Percentiles rank a stretch among this genome's conserved stretches.
These are phyloP conservation scores for Pontederia paniculata DNA, from an alignment of 176 grass and related monocot species.

Conservation along the genomic window DNA sequence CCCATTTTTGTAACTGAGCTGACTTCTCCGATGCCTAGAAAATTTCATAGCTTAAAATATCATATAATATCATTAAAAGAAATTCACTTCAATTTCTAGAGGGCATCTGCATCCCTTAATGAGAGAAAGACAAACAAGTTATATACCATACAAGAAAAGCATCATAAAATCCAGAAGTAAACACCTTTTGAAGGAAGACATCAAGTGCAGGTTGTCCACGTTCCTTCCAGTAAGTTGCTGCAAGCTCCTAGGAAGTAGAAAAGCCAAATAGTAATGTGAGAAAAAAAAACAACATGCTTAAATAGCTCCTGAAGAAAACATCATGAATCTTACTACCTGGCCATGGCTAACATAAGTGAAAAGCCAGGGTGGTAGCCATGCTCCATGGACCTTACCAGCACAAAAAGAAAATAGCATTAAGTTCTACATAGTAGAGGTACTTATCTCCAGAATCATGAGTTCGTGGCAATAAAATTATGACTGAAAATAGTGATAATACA, in stretches of 20 bases:
- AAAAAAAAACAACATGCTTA: conserved; percentile 17
- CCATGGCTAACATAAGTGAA: conserved; percentile 32
- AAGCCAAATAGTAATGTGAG: conserved; percentile 6
- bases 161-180: conserved; percentile 6
- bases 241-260: conserved; percentile 37
- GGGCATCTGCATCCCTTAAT: conserved; percentile 16
- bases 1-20: conserved; percentile 56
- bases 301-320: neutral
- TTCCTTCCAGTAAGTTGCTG: conserved; percentile 68
- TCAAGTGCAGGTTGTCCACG: conserved; percentile 50
- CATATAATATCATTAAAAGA: neutral
- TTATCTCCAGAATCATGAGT: neutral
- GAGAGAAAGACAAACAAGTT: conserved; percentile 10
- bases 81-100: neutral
- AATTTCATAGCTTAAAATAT: neutral
- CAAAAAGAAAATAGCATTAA: neutral
- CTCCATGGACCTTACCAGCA: conserved; percentile 47
- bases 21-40: conserved; percentile 64
- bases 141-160: neutral
- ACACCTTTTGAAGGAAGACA: conserved; percentile 57
- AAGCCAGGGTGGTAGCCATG: conserved; percentile 91
- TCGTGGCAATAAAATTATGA: neutral
- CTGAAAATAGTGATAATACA: neutral
- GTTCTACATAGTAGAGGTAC: neutral
- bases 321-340: conserved; percentile 36